Conservation (phyloP, 116 monocot species). For the Iris pallida region DNA sequence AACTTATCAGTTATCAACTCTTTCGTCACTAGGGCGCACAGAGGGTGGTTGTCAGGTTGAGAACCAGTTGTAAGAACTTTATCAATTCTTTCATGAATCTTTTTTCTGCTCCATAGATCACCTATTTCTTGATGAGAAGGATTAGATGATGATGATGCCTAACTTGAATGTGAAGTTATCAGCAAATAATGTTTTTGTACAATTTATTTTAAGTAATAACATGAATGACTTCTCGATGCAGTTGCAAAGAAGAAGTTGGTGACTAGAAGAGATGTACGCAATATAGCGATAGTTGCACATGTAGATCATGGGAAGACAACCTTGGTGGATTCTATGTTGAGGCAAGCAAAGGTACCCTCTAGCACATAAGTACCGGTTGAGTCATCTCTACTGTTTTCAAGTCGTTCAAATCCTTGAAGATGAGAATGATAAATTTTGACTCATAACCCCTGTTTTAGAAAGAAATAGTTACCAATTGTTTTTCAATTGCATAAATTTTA, state of each 20-base stretch:
- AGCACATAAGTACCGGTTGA: neutral
- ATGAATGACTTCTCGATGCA: constrained; percentile 14
- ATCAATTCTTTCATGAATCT: neutral
- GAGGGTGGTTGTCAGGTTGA: neutral
- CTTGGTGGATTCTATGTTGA: constrained; percentile 88
- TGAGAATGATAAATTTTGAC: neutral
- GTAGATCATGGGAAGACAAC: constrained; percentile 99
- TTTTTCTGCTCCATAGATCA: neutral
- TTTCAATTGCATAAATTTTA: too few species aligned
- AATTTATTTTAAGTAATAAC: constrained; percentile 3
- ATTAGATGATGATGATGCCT: neutral
- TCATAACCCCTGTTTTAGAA: neutral
- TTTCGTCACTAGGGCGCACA: too few species aligned
- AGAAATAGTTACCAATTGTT: too few species aligned
- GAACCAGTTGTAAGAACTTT: neutral
- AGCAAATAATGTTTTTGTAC: neutral
- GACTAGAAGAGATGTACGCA: constrained; percentile 90
- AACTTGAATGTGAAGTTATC: neutral
- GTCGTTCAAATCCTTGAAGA: neutral
- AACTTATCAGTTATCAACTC: too few species aligned
- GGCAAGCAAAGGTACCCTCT: constrained; percentile 79
- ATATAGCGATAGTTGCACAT: constrained; percentile 97
- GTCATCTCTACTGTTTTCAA: constrained; percentile 3
- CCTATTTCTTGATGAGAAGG: too few species aligned
- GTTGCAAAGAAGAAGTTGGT: constrained; percentile 49